Evolutionary conservation across 2,329 filamentous ascomycete genomes (phyloP), one percentile per base, ranked within the genome.

Genomic region (Leptodontidium sp.): DNA sequence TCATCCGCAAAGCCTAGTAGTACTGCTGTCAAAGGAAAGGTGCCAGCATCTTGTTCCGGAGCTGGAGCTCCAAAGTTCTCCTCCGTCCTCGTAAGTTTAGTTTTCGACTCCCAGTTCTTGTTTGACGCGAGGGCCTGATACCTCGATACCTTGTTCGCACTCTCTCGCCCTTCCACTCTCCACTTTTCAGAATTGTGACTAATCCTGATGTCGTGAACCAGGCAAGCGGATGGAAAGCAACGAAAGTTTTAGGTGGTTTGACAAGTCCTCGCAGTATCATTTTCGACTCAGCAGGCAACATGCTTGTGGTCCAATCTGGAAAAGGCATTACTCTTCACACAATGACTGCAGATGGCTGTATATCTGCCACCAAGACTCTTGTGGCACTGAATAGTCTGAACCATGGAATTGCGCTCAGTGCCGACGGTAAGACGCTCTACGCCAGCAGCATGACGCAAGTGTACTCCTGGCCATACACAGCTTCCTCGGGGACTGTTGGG

Each of bases 391-490:
- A 4, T 8, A 55, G 87, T 83, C 79, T 88, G 17, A 88, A 86
- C 73, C 87, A 89, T 71, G 85, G 85, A 49, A 81, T 89, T 64
- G 83, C 86, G 32, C 74, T 89, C 24, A 86, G 84, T 0, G 75
- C 78, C 3, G 84, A 88, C 76, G 84, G 85, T 64, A 82, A 79
- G 53, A 87, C 83, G 1, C 76, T 89, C 61, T 88, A 86, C 74
- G 85, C 85, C n/a, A 92, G 90, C 0, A 86, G 84, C 2, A 76
- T 83, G 6, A 82, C 86, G 59, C 81, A 82, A n/a, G 88, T 91
- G 40, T 90, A 84, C 75, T 81, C 86, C 2, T 93, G 90, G 88
- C 77, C 82, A 38, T 94, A 94, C 76, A 84, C 91, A 75, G 79
- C 86, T 21, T 75, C 78, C 2, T 79, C 82, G 8, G 81, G 81